Percentiles rank a stretch among this genome's conserved stretches.
These are phyloP conservation scores for Ceratocystis cubensis DNA, from an alignment of 2,329 filamentous ascomycete species.

Conservation along the genomic window DNA sequence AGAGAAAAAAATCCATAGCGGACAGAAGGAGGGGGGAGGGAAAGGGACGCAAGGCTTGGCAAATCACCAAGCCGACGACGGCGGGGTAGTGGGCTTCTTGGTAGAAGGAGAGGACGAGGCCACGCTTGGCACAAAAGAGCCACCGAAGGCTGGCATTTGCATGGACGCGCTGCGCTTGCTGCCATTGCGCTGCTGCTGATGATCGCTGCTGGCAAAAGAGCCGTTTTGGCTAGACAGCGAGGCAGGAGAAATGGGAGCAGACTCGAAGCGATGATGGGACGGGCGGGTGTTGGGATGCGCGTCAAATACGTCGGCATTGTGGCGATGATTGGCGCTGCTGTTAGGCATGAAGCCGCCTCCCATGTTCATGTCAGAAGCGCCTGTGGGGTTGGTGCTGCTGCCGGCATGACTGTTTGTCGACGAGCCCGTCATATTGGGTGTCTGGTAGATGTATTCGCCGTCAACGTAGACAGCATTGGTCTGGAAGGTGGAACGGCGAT, in stretches of 20 bases:
- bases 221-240: conserved; percentile 4
- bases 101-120: background rate
- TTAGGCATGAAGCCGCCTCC: background rate
- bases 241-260: conserved; percentile 8
- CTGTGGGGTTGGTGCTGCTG: background rate
- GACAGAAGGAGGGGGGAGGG: too few species aligned
- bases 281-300: background rate
- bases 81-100: conserved; percentile 9
- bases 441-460: conserved; percentile 82
- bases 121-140: background rate
- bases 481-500: conserved; percentile 76
- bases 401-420: conserved; percentile 26
- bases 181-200: background rate
- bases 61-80: background rate
- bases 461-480: conserved; percentile 87
- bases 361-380: background rate
- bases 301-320: background rate
- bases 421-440: conserved; percentile 46
- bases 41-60: background rate
- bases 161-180: conserved; percentile 15
- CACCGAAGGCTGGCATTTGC: conserved; percentile 19
- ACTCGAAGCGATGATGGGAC: conserved; percentile 14
- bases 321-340: background rate
- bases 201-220: conserved; percentile 2
- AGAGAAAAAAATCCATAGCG: too few species aligned